Conservation (phyloP, 345 rosid species). For the Ceriops zippeliana region DNA sequence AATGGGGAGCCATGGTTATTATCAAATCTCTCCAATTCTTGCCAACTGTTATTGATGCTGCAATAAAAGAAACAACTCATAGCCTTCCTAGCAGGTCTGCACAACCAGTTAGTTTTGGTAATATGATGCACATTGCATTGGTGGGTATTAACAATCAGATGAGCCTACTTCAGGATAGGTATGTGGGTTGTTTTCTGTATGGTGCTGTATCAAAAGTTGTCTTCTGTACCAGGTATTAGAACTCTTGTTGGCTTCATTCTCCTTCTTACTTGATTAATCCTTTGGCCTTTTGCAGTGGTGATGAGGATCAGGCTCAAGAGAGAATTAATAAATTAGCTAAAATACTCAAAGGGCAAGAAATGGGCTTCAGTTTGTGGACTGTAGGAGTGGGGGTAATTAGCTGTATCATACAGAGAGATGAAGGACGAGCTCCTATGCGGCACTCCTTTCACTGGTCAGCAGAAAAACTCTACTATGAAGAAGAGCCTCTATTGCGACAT, state of each 20-base stretch:
- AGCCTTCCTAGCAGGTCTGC: conserved; percentile 40
- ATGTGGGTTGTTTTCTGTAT: conserved; percentile 7
- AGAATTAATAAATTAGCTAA: conserved; percentile 86
- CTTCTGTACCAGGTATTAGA: not conserved
- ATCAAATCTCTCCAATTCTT: conserved; percentile 89
- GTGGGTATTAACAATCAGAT: conserved; percentile 96
- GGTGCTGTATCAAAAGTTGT: not conserved
- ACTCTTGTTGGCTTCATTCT: not conserved
- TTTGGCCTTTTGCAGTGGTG: conserved; percentile 67
- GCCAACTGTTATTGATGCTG: conserved; percentile 65
- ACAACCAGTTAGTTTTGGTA: conserved; percentile 55
- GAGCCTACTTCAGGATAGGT: conserved; percentile 99
- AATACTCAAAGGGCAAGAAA: conserved; percentile 84
- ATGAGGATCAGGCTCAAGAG: conserved; percentile 99
- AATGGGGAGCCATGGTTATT: conserved; percentile 99
- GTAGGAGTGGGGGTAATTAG: conserved; percentile 93
- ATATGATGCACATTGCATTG: conserved; percentile 96
- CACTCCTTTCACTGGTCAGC: conserved; percentile 94
- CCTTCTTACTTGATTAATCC: conserved; percentile 19
- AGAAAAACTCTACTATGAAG: conserved; percentile 74
- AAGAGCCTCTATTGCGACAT: conserved; percentile 94
- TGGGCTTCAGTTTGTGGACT: conserved; percentile 61
- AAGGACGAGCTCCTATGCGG: conserved; percentile 97
- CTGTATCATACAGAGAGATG: conserved; percentile 97
- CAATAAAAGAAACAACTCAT: conserved; percentile 71